Base-by-base conservation (phyloP, 2,329 filamentous ascomycete species). In the Onygenales sp. region DNA sequence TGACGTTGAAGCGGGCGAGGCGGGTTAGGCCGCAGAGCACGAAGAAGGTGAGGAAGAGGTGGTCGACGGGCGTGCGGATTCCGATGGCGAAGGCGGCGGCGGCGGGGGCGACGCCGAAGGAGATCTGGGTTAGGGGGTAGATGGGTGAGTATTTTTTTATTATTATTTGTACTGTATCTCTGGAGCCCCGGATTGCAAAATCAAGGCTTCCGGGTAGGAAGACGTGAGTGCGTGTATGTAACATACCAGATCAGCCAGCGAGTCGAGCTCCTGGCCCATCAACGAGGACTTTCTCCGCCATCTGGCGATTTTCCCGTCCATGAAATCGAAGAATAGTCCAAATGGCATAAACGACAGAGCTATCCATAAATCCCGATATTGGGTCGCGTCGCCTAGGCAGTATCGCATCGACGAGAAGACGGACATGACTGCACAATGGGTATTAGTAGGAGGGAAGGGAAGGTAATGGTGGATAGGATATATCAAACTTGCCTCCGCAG, bases 191-290 rank as follows among this genome's bases (percentile, higher is more conserved):
- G 17, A 17, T 17, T 17, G 17, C 17, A 17, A 17, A 17, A 17
- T 17, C 0, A 17, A 17, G 17, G 17, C 17, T 17, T 5, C 21
- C 21, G 21, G 21, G 21, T 5, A 27, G 21, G 14, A 43, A 50
- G 17, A 38, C 47, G 39, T 45, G 11, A 50, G 8, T 14, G 10
- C 4, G 14, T 13, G n/a, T 1, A 50, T 21, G 13, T 41, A 33
- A 65, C 81, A 32, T 85, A 95, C 90, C 77, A 98, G 70, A 69
- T 98, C 93, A 53, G 93, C 93, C 47, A 98, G 78, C 6, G 92
- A 97, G 71, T 98, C 93, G 53, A 98, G 77, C 72, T 98, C 93
- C 72, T 96, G 92, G 10, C 93, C 93, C 92, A 98, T 97, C 68
- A 98, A 78, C 63, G 88, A 94, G 64, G 89, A 93, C 84, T 96